Evolutionary conservation across 345 rosid species (phyloP), one percentile per base, ranked within the genome.

Genomic region (Gynandropsis gynandra): DNA sequence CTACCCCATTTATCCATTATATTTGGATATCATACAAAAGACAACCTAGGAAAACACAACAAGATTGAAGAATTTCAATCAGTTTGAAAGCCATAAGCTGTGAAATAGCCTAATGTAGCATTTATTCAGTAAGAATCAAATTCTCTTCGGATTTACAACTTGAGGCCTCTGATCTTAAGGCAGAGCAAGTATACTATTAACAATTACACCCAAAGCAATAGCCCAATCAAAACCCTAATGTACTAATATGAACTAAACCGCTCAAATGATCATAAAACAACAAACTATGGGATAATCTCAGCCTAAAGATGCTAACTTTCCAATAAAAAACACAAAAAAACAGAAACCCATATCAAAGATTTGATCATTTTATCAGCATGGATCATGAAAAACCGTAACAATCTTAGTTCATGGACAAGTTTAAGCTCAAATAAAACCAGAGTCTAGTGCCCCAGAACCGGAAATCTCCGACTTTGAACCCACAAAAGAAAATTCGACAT

Each of bases 1-100:
- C 51, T 53, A 47, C 17, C 47, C 50, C 18, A 15, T 10, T 59
- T 61, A 59, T 42, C 42, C 70, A 66, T 66, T 0, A 38, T 37
- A 7, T 4, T 42, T 35, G 29, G 34, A n/a, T n/a, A n/a, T n/a
- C n/a, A n/a, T n/a, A n/a, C n/a, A n/a, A 44, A n/a, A 42, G 32
- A 58, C 5, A 31, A 42, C 38, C 50, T 21, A 12, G 36, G 50
- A 41, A 57, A 57, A 54, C 58, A 46, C 44, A 17, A 47, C 40
- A 0, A n/a, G n/a, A n/a, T n/a, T n/a, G n/a, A 12, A 46, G 9
- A 21, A 4, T n/a, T 48, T 16, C 16, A 10, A 55, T 63, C 45
- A 63, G 66, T 52, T 44, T 7, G n/a, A n/a, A n/a, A n/a, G n/a
- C n/a, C n/a, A n/a, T n/a, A n/a, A n/a, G n/a, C n/a, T n/a, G n/a